A percentile compares a stretch with the other conserved stretches of the same genome.
phyloP scores from a whole-genome alignment of 176 grass and related monocot species.

The Avena insularis region DNA sequence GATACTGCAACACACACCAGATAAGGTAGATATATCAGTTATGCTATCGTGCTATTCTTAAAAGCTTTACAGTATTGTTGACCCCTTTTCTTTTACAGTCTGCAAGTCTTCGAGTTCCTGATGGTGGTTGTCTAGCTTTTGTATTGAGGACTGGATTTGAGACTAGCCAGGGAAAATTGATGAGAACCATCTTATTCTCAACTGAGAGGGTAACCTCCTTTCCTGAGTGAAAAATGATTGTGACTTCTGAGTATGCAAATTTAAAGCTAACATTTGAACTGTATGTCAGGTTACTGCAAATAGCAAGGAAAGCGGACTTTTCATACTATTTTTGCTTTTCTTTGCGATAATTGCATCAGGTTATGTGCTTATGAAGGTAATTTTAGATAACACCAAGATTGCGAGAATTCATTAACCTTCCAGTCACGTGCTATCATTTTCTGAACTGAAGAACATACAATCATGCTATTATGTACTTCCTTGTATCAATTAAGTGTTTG shows the following conservation, averaged over 20 bases:
- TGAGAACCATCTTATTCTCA: slow-evolving; percentile 99
- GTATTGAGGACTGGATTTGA: slow-evolving; percentile 99
- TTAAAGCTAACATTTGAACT: slow-evolving; percentile 30
- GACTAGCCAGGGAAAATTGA: slow-evolving; percentile 99
- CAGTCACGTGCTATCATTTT: slow-evolving; percentile 16
- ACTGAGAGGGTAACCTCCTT: slow-evolving; percentile 88
- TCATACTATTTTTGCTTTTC: slow-evolving; percentile 98
- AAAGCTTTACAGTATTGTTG: slow-evolving; percentile 42
- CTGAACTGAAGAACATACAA: slow-evolving; percentile 13
- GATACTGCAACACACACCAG: slow-evolving; percentile 95
- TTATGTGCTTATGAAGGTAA: slow-evolving; percentile 97
- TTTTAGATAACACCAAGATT: slow-evolving; percentile 14
- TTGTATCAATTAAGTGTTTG: slow-evolving; percentile 16
- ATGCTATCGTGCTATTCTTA: slow-evolving; percentile 21
- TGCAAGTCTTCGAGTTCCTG: slow-evolving; percentile 82
- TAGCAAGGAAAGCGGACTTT: slow-evolving; percentile 93
- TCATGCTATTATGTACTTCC: slow-evolving; percentile 5
- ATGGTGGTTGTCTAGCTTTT: slow-evolving; percentile 94
- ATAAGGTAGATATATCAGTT: slow-evolving; percentile 69
- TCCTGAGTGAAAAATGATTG: slow-evolving; percentile 30
- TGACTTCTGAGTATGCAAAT: slow-evolving; percentile 20
- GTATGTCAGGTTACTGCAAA: slow-evolving; percentile 91
- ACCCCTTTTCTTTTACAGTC: slow-evolving; percentile 68
- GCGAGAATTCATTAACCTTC: slow-evolving; percentile 27
- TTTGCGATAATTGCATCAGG: slow-evolving; percentile 99